A percentile compares a stretch with the other conserved stretches of the same genome.
Conservation (phyloP, 1,284 basidiomycete species). For the Ustilago crameri region DNA sequence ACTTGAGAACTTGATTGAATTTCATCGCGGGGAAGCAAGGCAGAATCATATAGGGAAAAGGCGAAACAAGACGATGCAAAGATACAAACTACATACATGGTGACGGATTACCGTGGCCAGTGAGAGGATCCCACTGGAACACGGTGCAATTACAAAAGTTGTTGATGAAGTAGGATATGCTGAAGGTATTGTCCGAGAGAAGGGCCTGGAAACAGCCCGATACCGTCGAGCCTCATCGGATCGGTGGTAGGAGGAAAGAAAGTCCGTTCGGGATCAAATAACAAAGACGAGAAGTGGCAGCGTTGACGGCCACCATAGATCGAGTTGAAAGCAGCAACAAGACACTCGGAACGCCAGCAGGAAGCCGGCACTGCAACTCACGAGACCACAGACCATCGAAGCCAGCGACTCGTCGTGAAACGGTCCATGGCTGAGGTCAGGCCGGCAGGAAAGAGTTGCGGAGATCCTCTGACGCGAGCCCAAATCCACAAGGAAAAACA, state of each 20-base stretch:
- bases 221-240: background rate
- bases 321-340: conserved; percentile 1
- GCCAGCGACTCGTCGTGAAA: background rate
- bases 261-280: background rate
- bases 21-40: background rate
- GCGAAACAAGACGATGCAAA: background rate
- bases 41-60: background rate
- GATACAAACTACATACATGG: conserved; percentile 19
- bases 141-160: background rate
- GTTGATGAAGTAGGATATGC: background rate
- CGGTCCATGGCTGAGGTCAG: conserved; percentile 18
- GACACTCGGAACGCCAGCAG: conserved; percentile 4
- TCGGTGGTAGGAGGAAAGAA: background rate
- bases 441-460: conserved; percentile 7
- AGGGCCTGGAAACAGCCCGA: background rate
- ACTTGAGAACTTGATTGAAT: background rate
- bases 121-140: background rate
- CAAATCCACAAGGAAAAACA: background rate
- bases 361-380: conserved; percentile 1
- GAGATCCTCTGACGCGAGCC: conserved; percentile 3
- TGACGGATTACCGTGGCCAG: background rate
- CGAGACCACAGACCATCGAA: conserved; percentile 17
- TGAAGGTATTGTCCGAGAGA: background rate
- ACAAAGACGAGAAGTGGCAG: background rate
- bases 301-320: conserved; percentile 1